These are phyloP conservation scores for Myxozyma geophila DNA, from an alignment of 805 yeast species.

Conservation along the genomic window DNA sequence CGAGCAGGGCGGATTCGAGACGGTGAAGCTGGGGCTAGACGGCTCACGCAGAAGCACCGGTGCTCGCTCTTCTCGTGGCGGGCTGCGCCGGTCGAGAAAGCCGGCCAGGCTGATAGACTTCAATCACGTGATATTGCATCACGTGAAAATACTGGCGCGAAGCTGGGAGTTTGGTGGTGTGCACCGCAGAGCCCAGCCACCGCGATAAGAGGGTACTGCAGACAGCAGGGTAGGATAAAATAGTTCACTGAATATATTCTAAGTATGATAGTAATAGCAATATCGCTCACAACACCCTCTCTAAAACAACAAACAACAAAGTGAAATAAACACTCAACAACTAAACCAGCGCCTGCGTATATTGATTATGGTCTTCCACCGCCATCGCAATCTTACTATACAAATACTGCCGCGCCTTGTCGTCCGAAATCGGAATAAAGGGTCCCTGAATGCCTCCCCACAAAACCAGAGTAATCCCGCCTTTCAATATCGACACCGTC, in stretches of 20 bases:
- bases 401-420: constrained; percentile 62
- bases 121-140: neutral
- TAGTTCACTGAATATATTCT: neutral
- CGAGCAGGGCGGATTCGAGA: neutral
- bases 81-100: constrained; percentile 8
- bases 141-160: constrained; percentile 5
- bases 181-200: constrained; percentile 16
- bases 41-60: neutral
- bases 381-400: constrained; percentile 79
- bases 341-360: constrained; percentile 32
- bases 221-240: too few relatives aligned
- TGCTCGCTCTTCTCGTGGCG: neutral
- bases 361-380: constrained; percentile 69
- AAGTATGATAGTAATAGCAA: neutral
- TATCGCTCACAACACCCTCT: too few relatives aligned
- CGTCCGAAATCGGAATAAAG: constrained; percentile 80
- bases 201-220: neutral
- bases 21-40: constrained; percentile 14
- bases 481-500: constrained; percentile 72
- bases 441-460: constrained; percentile 62
- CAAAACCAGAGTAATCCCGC: constrained; percentile 74
- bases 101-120: constrained; percentile 3
- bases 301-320: too few relatives aligned
- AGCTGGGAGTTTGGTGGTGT: neutral
- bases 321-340: too few relatives aligned